Conservation (phyloP, 1,139 yeast genomes). For the Pichia cactophila region DNA sequence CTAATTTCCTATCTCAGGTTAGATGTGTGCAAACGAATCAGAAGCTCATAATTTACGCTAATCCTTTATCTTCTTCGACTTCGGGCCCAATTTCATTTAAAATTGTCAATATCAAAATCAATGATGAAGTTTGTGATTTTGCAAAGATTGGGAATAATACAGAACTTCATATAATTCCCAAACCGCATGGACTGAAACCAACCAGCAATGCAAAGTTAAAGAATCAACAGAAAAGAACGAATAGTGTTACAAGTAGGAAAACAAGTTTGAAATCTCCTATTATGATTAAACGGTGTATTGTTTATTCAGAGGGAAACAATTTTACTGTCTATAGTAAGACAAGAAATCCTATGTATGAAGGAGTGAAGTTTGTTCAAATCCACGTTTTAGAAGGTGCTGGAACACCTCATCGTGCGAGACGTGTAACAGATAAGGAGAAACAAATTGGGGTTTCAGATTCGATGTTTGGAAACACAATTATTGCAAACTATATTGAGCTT, state of each 20-base stretch:
- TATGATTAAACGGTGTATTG: slow-evolving; percentile 22
- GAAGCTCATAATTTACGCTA: slow-evolving; percentile 63
- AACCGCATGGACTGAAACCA: slow-evolving; percentile 22
- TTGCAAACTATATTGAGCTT: slow-evolving; percentile 36
- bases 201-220: slow-evolving; percentile 10
- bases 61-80: slow-evolving; percentile 37
- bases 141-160: slow-evolving; percentile 53
- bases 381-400: slow-evolving; percentile 52
- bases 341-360: slow-evolving; percentile 24
- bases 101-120: slow-evolving; percentile 50
- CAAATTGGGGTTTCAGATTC: slow-evolving; percentile 9
- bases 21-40: slow-evolving; percentile 63
- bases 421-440: slow-evolving; percentile 6
- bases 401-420: slow-evolving; percentile 21
- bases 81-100: slow-evolving; percentile 48
- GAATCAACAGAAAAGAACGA: slow-evolving; percentile 23
- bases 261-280: slow-evolving; percentile 8
- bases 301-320: slow-evolving; percentile 22
- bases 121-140: slow-evolving; percentile 34
- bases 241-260: slow-evolving; percentile 30
- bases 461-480: slow-evolving; percentile 25
- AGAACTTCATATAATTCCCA: slow-evolving; percentile 81
- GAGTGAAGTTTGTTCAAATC: slow-evolving; percentile 47
- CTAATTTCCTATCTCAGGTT: slow-evolving; percentile 68
- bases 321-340: slow-evolving; percentile 5